These are phyloP conservation scores for Barnettozyma sucrosica DNA, from an alignment of 805 yeast genomes.

Conservation along the genomic window DNA sequence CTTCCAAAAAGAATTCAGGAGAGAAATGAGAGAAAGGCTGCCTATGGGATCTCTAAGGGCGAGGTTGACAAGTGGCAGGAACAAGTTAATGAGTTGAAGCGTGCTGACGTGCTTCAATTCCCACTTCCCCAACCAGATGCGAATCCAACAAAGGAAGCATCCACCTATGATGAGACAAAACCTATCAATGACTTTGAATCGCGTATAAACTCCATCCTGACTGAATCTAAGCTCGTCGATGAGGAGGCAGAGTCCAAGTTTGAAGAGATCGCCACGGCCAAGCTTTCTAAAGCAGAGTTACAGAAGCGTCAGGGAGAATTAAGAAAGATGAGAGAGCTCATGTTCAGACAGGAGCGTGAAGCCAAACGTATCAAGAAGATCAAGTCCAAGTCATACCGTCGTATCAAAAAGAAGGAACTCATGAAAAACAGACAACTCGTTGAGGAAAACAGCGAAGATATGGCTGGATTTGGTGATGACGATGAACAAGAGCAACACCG, in stretches of 20 bases:
- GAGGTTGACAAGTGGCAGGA: constrained; percentile 90
- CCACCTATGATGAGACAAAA: constrained; percentile 47
- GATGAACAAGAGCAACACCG: constrained; percentile 68
- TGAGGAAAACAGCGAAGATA: constrained; percentile 43
- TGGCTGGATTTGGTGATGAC: constrained; percentile 41
- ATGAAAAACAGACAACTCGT: constrained; percentile 63
- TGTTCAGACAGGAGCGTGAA: constrained; percentile 91
- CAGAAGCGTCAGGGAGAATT: constrained; percentile 72
- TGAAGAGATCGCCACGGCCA: constrained; percentile 80
- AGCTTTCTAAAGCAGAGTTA: constrained; percentile 75
- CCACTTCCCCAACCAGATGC: constrained; percentile 49
- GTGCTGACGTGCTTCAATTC: constrained; percentile 79
- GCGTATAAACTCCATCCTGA: constrained; percentile 54
- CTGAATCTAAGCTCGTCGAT: constrained; percentile 61
- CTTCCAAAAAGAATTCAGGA: constrained; percentile 81
- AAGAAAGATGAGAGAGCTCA: constrained; percentile 87
- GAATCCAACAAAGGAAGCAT: constrained; percentile 33
- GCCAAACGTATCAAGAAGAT: constrained; percentile 91
- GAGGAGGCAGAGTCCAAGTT: constrained; percentile 76
- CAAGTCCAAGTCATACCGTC: constrained; percentile 84
- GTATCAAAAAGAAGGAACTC: constrained; percentile 80
- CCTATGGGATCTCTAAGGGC: constrained; percentile 81
- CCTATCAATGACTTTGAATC: constrained; percentile 55
- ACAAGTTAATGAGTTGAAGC: constrained; percentile 67
- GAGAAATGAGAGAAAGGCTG: constrained; percentile 81